A percentile compares a stretch with the other conserved stretches of the same genome.
These are phyloP conservation scores for Acer negundo DNA, from an alignment of 345 rosid genomes.

Conservation along the genomic window DNA sequence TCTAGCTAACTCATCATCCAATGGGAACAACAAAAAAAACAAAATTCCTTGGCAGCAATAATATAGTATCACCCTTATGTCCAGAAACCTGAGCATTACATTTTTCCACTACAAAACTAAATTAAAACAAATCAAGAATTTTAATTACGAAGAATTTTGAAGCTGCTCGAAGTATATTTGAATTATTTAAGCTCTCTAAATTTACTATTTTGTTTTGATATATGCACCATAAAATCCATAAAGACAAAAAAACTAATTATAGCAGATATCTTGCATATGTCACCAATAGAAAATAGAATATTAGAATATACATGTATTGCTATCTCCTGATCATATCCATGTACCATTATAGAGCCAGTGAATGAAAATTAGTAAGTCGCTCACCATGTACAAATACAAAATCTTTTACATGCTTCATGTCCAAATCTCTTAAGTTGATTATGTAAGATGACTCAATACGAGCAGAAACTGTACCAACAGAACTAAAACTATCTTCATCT, in stretches of 20 bases:
- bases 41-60: not conserved
- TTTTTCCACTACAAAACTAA: not conserved
- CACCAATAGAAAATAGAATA: not conserved
- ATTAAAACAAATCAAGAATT: constrained; percentile 3
- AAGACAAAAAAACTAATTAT: not conserved
- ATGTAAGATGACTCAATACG: constrained; percentile 81
- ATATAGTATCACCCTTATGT: not conserved
- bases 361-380: constrained; percentile 23
- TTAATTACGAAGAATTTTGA: not conserved
- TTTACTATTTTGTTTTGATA: not conserved
- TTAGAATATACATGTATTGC: not conserved
- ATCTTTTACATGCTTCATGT: constrained; percentile 90
- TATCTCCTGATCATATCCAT: not conserved
- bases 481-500: constrained; percentile 74
- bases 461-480: constrained; percentile 70
- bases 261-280: not conserved
- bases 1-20: not conserved
- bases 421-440: constrained; percentile 84
- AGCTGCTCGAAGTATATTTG: not conserved
- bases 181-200: constrained; percentile 6
- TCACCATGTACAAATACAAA: constrained; percentile 91
- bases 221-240: not conserved
- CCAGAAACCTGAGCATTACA: constrained; percentile 1
- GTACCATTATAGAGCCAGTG: not conserved
- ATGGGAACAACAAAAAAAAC: not conserved